Percentiles rank a stretch among this genome's conserved stretches.
Evolutionary conservation across 257 asterid genomes (phyloP).

Genomic region (Verbascum thapsus): DNA sequence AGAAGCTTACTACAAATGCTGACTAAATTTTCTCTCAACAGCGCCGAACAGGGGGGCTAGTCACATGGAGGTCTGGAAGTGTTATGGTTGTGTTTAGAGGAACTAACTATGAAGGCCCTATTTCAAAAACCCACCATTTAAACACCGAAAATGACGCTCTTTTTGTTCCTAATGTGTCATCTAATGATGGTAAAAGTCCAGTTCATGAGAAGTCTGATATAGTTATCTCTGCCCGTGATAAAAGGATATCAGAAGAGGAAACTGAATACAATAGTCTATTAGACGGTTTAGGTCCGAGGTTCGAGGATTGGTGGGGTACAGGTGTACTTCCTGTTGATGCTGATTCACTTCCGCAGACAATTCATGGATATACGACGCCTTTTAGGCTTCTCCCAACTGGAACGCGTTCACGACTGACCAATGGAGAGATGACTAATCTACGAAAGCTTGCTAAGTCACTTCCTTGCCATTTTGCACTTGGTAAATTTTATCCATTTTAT

Average conservation of each 20-base stretch:
- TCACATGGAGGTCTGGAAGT: conserved; percentile 98
- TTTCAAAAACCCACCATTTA: conserved; percentile 45
- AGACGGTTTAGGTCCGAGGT: conserved; percentile 94
- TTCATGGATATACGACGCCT: conserved; percentile 91
- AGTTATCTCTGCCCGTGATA: conserved; percentile 35
- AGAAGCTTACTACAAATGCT: conserved; percentile 25
- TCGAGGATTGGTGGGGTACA: conserved; percentile 99
- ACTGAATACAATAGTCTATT: conserved; percentile 65
- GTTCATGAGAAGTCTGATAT: conserved; percentile 46
- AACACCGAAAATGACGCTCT: conserved; percentile 52
- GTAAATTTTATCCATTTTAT: conserved; percentile 42
- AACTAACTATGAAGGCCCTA: conserved; percentile 83
- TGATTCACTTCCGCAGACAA: conserved; percentile 84
- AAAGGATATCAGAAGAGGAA: conserved; percentile 68
- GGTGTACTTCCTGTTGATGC: conserved; percentile 98
- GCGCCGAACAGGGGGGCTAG: conserved; percentile 95
- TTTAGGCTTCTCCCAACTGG: conserved; percentile 94
- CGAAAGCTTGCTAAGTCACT: conserved; percentile 87
- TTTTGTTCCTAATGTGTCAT: conserved; percentile 76
- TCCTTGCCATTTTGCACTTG: conserved; percentile 97
- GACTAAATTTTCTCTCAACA: conserved; percentile 43
- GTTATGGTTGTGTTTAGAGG: conserved; percentile 97
- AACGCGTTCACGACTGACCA: conserved; percentile 85
- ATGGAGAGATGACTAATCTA: conserved; percentile 93
- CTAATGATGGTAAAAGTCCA: conserved; percentile 38